These are phyloP conservation scores for Penicillium psychrofluorescens DNA, from an alignment of 495 filamentous ascomycete species.

Conservation along the genomic window DNA sequence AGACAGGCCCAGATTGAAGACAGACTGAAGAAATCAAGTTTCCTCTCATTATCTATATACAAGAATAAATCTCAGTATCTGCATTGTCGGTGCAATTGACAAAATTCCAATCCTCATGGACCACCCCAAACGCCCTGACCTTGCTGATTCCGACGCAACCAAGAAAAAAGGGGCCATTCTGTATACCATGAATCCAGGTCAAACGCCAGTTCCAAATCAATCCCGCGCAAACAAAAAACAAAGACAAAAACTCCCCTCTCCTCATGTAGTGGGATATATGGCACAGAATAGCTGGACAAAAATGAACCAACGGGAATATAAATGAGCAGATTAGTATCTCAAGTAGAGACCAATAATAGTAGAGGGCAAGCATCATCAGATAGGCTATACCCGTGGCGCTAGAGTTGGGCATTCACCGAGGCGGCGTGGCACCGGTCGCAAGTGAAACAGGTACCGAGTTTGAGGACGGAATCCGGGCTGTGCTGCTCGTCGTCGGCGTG, in stretches of 20 bases:
- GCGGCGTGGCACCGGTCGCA: constrained; percentile 23
- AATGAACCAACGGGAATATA: background rate
- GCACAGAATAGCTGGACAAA: constrained; percentile 4
- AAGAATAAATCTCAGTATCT: constrained; percentile 15
- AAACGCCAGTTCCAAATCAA: constrained; percentile 14
- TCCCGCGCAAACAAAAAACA: background rate
- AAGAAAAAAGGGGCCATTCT: constrained; percentile 22
- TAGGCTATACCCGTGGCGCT: too few species aligned
- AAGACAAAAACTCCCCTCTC: constrained; percentile 2
- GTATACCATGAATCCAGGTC: constrained; percentile 18
- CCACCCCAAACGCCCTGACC: constrained; percentile 9
- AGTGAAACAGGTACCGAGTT: constrained; percentile 22
- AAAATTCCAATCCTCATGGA: constrained; percentile 1
- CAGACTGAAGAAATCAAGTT: constrained; percentile 1
- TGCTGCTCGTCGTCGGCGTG: constrained; percentile 17
- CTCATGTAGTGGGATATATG: constrained; percentile 21
- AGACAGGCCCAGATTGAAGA: constrained; percentile 48
- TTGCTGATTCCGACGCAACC: constrained; percentile 4
- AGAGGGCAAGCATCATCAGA: too few species aligned
- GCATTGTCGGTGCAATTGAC: constrained; percentile 1
- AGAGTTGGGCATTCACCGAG: constrained; percentile 15
- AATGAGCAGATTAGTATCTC: constrained; percentile 7
- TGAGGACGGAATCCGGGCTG: constrained; percentile 24
- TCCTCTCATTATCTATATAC: constrained; percentile 21
- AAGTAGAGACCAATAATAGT: background rate